phyloP scores from a whole-genome alignment of 2,329 filamentous ascomycete genomes.

The Hypoxylon sp. region DNA sequence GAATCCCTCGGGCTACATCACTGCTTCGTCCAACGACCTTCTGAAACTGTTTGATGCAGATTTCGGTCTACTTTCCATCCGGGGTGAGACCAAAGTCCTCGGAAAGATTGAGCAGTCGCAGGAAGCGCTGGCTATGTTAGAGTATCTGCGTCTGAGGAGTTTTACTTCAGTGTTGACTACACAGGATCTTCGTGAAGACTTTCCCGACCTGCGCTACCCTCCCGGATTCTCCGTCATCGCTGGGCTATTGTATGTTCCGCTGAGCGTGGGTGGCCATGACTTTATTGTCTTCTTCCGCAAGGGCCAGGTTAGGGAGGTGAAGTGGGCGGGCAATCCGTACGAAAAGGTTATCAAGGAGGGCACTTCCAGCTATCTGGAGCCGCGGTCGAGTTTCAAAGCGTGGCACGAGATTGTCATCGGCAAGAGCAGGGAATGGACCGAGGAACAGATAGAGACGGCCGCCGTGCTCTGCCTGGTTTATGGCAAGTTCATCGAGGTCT shows the following conservation, averaged over 20 bases:
- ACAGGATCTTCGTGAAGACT: slow-evolving; percentile 77
- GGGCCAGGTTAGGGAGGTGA: slow-evolving; percentile 77
- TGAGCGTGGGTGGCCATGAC: slow-evolving; percentile 77
- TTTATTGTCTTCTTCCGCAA: slow-evolving; percentile 93
- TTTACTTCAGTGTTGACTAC: slow-evolving; percentile 80
- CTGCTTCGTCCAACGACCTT: slow-evolving; percentile 86
- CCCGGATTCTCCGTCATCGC: slow-evolving; percentile 82
- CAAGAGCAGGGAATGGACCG: slow-evolving; percentile 86
- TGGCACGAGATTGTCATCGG: slow-evolving; percentile 85
- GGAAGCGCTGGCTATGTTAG: slow-evolving; percentile 82
- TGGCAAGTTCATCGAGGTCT: slow-evolving; percentile 87
- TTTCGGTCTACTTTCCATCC: slow-evolving; percentile 83
- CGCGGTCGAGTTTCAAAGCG: slow-evolving; percentile 78
- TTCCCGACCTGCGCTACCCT: slow-evolving; percentile 80
- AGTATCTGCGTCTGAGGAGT: slow-evolving; percentile 80
- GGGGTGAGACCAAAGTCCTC: slow-evolving; percentile 87
- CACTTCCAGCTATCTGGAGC: slow-evolving; percentile 77
- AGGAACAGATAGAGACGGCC: slow-evolving; percentile 88
- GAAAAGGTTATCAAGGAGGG: slow-evolving; percentile 78
- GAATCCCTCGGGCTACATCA: slow-evolving; percentile 88
- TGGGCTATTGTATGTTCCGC: slow-evolving; percentile 80
- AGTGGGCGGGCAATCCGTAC: slow-evolving; percentile 88
- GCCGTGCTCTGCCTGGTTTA: slow-evolving; percentile 89
- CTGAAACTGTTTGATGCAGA: slow-evolving; percentile 86
- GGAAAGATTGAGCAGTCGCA: slow-evolving; percentile 78